phyloP scores from a whole-genome alignment of 345 rosid species.

The Salix suchowensis region DNA sequence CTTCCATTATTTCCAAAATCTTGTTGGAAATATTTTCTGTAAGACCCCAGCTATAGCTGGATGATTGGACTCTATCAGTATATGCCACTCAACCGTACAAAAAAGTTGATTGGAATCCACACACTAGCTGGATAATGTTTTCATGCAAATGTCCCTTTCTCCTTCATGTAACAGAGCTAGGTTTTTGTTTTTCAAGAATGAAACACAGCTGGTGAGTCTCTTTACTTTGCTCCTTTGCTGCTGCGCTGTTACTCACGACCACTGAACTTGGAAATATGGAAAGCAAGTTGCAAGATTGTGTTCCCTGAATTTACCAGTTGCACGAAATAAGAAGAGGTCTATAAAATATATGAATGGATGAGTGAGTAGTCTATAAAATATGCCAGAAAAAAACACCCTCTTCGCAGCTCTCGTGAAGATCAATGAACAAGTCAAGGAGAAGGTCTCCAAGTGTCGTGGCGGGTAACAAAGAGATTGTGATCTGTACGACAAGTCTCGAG shows the following conservation, averaged over 20 bases:
- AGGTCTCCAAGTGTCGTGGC: not conserved
- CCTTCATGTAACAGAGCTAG: no score
- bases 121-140: not conserved
- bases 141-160: not conserved
- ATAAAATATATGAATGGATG: no score
- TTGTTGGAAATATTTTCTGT: no score
- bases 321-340: no score
- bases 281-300: not conserved
- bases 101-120: not conserved
- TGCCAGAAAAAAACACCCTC: no score
- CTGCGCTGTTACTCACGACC: no score
- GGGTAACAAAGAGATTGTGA: no score
- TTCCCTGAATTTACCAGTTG: not conserved
- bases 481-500: accelerated
- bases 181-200: not conserved
- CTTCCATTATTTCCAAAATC: no score
- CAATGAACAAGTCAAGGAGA: not conserved
- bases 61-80: no score
- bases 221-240: not conserved
- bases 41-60: no score
- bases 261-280: not conserved
- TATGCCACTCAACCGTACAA: not conserved
- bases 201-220: not conserved
- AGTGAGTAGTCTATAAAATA: no score
- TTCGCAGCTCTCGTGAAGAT: not conserved